Conservation (phyloP, 257 asterid species). For the Solanum etuberosum region DNA sequence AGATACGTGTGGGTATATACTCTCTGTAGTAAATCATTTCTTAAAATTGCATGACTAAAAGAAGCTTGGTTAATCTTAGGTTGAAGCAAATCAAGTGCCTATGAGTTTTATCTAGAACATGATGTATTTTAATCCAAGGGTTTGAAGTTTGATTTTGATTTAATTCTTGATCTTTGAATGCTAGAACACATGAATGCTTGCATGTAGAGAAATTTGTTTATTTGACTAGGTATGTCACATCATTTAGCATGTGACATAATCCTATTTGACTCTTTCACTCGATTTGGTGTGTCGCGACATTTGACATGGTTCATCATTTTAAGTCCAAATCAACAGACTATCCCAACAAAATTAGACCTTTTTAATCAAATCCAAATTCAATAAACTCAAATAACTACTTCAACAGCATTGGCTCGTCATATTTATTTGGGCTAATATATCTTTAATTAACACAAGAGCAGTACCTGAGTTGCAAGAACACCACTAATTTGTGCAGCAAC, state of each 20-base stretch:
- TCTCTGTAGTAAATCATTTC: not conserved
- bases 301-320: not conserved
- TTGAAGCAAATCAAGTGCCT: not conserved
- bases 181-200: not conserved
- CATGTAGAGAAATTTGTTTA: not conserved
- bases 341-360: not conserved
- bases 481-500: constrained; percentile 91
- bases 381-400: not conserved
- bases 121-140: not conserved
- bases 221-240: no score
- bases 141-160: not conserved
- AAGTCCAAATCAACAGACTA: not conserved
- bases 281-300: not conserved
- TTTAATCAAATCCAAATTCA: not conserved
- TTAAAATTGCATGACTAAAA: not conserved
- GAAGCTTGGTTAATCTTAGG: not conserved
- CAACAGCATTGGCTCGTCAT: not conserved
- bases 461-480: constrained; percentile 95
- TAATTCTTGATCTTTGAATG: not conserved
- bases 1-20: not conserved
- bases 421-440: not conserved
- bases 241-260: not conserved
- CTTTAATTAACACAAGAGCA: not conserved
- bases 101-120: not conserved
- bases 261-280: not conserved